Conservation (phyloP, 169 alveolate species). For the Babesia ovata region DNA sequence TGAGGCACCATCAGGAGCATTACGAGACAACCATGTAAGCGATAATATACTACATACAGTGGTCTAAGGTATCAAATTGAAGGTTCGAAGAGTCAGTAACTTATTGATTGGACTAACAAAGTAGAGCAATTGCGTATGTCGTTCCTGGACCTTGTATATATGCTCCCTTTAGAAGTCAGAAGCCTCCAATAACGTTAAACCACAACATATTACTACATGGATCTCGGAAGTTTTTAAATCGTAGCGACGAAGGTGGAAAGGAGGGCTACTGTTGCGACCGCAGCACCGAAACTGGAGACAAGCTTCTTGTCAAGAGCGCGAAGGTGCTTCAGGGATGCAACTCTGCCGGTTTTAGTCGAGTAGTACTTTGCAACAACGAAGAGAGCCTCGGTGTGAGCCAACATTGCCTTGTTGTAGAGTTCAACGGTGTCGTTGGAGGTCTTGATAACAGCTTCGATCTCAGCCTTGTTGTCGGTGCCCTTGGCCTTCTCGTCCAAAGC, state of each 20-base stretch:
- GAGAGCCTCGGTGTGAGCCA: neutral
- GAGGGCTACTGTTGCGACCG: neutral
- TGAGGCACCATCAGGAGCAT: too few species aligned
- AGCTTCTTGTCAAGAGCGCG: neutral
- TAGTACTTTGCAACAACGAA: neutral
- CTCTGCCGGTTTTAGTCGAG: neutral
- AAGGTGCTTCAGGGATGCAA: neutral
- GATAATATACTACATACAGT: too few species aligned
- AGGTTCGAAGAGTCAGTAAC: too few species aligned
- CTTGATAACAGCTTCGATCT: constrained; percentile 5
- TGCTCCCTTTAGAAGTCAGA: too few species aligned
- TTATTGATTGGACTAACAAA: too few species aligned
- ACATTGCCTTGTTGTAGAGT: neutral
- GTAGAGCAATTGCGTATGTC: too few species aligned
- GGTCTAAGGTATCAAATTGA: too few species aligned
- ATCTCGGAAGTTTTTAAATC: neutral
- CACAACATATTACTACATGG: too few species aligned
- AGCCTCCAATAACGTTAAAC: too few species aligned
- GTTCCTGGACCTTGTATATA: too few species aligned
- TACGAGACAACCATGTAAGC: too few species aligned
- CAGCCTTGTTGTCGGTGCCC: constrained; percentile 7
- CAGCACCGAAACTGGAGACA: neutral
- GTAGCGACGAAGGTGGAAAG: neutral
- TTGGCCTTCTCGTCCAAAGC: constrained; percentile 8
- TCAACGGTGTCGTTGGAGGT: neutral